phyloP scores from a whole-genome alignment of 352 stramenopile genomes.

The Aphanomyces euteiches region DNA sequence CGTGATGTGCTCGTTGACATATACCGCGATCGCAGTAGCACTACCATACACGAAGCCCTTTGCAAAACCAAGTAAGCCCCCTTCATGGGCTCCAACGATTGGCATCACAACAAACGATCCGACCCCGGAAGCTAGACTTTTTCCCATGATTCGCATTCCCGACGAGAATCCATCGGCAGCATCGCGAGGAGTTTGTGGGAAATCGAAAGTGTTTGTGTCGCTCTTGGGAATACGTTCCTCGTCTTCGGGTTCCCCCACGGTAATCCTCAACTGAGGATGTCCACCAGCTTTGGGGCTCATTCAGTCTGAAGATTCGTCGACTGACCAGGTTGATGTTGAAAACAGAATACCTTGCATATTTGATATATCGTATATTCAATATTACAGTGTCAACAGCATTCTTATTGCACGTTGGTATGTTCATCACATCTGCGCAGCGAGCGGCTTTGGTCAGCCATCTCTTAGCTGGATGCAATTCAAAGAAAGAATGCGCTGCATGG shows the following conservation, averaged over 20 bases:
- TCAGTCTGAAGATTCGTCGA: too few relatives aligned
- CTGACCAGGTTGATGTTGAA: too few relatives aligned
- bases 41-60: conserved; percentile 36
- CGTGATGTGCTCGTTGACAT: background rate
- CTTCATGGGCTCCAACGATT: conserved; percentile 60
- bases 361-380: too few relatives aligned
- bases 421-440: conserved; percentile 2
- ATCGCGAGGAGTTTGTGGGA: conserved; percentile 50
- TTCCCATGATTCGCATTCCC: conserved; percentile 61
- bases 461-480: conserved; percentile 10
- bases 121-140: conserved; percentile 57
- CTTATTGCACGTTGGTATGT: background rate
- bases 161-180: conserved; percentile 57
- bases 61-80: conserved; percentile 55
- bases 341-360: too few relatives aligned
- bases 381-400: too few relatives aligned
- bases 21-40: conserved; percentile 19
- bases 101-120: conserved; percentile 61
- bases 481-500: conserved; percentile 14
- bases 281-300: too few relatives aligned
- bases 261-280: background rate
- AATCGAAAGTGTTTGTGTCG: background rate
- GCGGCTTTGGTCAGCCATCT: conserved; percentile 4
- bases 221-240: background rate
- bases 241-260: conserved; percentile 2